A percentile compares a stretch with the other conserved stretches of the same genome.
Conservation (phyloP, 2,329 filamentous ascomycete genomes). For the Sporothrix phasma region DNA sequence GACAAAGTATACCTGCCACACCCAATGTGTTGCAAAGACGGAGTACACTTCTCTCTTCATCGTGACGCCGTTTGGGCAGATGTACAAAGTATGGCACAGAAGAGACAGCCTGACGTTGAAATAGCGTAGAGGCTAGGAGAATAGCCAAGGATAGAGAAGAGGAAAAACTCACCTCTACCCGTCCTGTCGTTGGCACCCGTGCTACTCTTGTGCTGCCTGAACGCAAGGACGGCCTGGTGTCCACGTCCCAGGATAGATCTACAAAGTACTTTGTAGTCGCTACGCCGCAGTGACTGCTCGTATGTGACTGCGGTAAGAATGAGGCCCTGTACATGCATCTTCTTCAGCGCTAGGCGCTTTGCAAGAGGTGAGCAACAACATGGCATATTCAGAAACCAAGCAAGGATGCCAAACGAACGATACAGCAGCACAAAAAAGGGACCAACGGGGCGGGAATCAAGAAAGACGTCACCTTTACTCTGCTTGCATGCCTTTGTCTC, state of each 20-base stretch:
- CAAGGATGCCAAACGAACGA: background rate
- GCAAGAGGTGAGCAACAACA: background rate
- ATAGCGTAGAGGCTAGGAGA: background rate
- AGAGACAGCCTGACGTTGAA: background rate
- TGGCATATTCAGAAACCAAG: background rate
- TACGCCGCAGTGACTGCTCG: too few species aligned
- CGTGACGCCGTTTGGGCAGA: background rate
- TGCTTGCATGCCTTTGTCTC: background rate
- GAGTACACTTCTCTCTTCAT: background rate
- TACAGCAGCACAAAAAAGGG: background rate
- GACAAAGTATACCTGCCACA: too few species aligned
- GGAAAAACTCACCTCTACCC: background rate
- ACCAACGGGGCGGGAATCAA: too few species aligned
- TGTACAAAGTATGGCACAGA: background rate
- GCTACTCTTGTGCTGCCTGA: background rate
- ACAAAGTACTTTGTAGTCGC: too few species aligned
- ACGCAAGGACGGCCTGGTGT: background rate
- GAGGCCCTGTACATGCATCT: background rate
- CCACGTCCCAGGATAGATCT: background rate
- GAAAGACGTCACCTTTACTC: background rate
- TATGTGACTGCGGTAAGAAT: too few species aligned
- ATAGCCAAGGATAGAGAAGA: background rate
- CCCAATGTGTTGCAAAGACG: too few species aligned
- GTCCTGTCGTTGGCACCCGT: background rate
- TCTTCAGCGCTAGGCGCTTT: background rate